Base-by-base conservation (phyloP, 192 early-diverging fungal genomes). In the Coemansia sp. region DNA sequence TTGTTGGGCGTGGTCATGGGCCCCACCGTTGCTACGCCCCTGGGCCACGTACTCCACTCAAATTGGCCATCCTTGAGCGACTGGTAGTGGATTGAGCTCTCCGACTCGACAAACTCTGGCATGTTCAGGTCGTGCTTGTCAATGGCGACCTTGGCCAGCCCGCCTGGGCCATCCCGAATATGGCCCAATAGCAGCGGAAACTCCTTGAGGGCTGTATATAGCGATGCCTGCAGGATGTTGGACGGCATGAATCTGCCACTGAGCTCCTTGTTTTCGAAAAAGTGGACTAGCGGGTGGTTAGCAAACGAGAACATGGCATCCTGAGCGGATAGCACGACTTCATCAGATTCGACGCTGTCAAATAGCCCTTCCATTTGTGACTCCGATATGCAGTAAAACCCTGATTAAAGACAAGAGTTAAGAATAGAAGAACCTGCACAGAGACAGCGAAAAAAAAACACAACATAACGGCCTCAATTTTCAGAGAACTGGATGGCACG, bases 231-330 rank as follows among this genome's bases (percentile, higher is more conserved):
- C 24, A 84, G 41, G 22, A 49, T 50, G 12, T 33, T 43, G 2
- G 74, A 46, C 2, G 73, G 62, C 82, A 84, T 84, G 34, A 84
- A 84, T 0, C 66, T 41, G 10, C 20, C 2, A 12, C 27, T n/a
- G 3, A 15, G 9, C 7, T 53, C 22, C 33, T 16, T 67, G 58
- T 79, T 84, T 58, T 70, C 73, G n/a, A 63, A 84, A 38, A 84
- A 84, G 63, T 78, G 73, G 3, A 84, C 72, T 3, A 76, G 55
- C 6, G 81, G 81, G 49, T 78, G 77, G 74, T 84, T 84, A 24
- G 61, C 65, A 38, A 76, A 57, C 31, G 70, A 79, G 10, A 76
- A 61, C 46, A 81, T 50, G 5, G 71, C 71, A 49, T 81, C 79
- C 29, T 71, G 71, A 7, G 73, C 67, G 5, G 79, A 73, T 5